Evolutionary conservation across 129 eudicot species (phyloP).

Genomic region (Tanacetum coccineum): DNA sequence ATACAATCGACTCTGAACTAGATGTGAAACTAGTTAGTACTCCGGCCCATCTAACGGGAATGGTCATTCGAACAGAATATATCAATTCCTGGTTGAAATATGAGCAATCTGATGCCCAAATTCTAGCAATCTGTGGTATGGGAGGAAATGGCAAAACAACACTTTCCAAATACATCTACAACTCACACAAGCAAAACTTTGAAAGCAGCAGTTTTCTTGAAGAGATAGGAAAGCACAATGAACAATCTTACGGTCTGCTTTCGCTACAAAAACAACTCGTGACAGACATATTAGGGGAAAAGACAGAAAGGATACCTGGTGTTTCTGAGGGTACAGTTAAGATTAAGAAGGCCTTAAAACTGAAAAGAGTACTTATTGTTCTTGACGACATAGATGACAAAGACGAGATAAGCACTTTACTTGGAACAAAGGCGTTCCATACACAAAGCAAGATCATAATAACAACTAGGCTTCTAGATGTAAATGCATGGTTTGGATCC

Average conservation of each 20-base stretch:
- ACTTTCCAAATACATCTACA: neutral
- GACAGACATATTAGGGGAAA: neutral
- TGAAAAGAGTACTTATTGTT: neutral
- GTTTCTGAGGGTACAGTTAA: neutral
- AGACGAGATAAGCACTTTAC: neutral
- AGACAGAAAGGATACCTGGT: neutral
- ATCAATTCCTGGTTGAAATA: slow-evolving; percentile 3
- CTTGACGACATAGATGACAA: neutral
- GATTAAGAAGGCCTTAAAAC: neutral
- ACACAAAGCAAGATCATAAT: neutral
- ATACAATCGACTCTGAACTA: neutral
- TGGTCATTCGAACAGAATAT: slow-evolving; percentile 4
- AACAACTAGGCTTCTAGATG: neutral
- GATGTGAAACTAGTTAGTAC: neutral
- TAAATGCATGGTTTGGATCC: neutral
- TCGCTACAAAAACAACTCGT: neutral
- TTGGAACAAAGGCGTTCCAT: neutral
- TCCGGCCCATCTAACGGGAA: neutral
- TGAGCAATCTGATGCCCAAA: neutral
- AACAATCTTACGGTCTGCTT: neutral
- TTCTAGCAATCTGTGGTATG: slow-evolving; percentile 24
- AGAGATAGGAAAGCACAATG: neutral
- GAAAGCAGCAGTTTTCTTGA: neutral
- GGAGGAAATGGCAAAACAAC: slow-evolving; percentile 23
- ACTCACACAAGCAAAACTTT: neutral